Evolutionary conservation across 176 grass and related monocot species (phyloP).

Genomic region (Avena insularis): DNA sequence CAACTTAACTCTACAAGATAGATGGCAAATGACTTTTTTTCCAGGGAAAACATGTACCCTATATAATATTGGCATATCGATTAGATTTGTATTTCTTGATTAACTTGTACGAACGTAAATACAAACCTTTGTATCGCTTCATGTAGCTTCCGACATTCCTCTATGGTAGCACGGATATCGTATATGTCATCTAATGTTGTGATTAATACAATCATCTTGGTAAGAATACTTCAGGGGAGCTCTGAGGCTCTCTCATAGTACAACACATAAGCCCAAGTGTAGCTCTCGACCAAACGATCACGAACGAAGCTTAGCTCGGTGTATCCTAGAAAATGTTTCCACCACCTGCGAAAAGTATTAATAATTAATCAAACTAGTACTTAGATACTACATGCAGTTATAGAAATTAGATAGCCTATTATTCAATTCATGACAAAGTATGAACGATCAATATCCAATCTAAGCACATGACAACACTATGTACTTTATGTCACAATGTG

Average conservation of each 20-base stretch:
- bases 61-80: background rate
- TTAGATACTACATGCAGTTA: background rate
- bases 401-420: no score
- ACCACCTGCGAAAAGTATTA: constrained; percentile 27
- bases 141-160: constrained; percentile 8
- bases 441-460: no score
- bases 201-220: background rate
- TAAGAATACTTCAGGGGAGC: background rate
- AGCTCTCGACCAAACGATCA: constrained; percentile 20
- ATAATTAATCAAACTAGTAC: background rate
- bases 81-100: background rate
- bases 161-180: constrained; percentile 29
- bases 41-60: no score
- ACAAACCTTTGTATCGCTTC: constrained; percentile 4
- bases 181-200: constrained; percentile 34
- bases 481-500: no score
- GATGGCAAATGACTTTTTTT: no score
- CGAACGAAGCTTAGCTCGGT: background rate
- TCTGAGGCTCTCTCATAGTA: background rate
- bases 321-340: constrained; percentile 12
- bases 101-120: background rate
- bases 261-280: background rate
- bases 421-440: no score
- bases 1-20: background rate
- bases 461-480: no score